Conservation (phyloP, 2,329 filamentous ascomycete genomes). For the Neoascochyta sp. region DNA sequence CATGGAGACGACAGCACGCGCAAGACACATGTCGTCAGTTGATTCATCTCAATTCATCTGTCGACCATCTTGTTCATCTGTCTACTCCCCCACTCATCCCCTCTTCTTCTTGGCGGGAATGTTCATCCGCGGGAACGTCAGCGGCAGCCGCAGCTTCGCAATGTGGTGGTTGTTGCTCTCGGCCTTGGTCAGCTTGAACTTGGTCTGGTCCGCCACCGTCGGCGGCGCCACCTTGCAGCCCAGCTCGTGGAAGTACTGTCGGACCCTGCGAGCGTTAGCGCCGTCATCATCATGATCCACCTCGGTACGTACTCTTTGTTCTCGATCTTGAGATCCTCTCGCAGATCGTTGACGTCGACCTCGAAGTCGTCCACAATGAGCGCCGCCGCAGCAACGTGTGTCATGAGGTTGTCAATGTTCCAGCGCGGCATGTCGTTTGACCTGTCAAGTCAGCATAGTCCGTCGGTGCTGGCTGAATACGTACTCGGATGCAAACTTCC, state of each 20-base stretch:
- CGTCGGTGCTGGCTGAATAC: constrained; percentile 2
- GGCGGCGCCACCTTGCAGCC: constrained; percentile 59
- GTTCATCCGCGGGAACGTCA: constrained; percentile 70
- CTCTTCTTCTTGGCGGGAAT: constrained; percentile 17
- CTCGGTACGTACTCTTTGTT: constrained; percentile 53
- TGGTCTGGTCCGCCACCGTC: constrained; percentile 48
- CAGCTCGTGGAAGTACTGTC: constrained; percentile 70
- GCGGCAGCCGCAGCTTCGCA: constrained; percentile 70
- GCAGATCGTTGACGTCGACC: constrained; percentile 66
- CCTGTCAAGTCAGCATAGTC: constrained; percentile 16
- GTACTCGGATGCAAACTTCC: constrained; percentile 57
- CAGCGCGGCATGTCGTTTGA: constrained; percentile 62
- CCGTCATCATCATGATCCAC: background rate
- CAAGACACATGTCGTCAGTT: too few species aligned
- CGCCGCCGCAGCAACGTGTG: constrained; percentile 68
- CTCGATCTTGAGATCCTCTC: constrained; percentile 69
- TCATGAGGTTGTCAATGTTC: constrained; percentile 67
- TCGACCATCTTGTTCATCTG: too few species aligned
- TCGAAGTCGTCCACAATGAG: constrained; percentile 70
- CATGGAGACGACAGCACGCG: too few species aligned
- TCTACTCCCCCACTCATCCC: too few species aligned
- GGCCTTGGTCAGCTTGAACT: constrained; percentile 58
- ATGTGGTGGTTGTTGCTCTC: constrained; percentile 59
- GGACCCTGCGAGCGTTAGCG: constrained; percentile 45
- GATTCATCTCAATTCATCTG: too few species aligned